phyloP scores from a whole-genome alignment of 495 filamentous ascomycete genomes.

The Penicillium waksmanii region DNA sequence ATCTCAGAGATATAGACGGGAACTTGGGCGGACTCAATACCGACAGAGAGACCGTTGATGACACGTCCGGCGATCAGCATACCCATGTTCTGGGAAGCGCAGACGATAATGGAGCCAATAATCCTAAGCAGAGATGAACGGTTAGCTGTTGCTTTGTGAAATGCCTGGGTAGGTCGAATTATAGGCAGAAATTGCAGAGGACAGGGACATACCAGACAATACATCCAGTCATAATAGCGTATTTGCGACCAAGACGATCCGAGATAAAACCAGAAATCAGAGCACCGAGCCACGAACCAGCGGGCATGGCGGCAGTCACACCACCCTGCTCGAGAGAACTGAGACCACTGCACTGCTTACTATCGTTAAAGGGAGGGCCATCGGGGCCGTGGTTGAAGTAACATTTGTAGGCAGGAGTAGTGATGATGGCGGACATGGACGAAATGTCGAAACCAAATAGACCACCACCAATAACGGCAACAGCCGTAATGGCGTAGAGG shows the following conservation, averaged over 20 bases:
- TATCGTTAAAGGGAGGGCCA: slow-evolving; percentile 36
- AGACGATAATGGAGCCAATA: slow-evolving; percentile 70
- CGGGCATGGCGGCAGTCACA: slow-evolving; percentile 74
- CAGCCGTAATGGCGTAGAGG: slow-evolving; percentile 74
- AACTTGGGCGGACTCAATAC: slow-evolving; percentile 79
- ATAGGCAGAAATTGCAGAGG: not conserved
- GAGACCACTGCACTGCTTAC: slow-evolving; percentile 50
- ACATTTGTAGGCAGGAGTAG: slow-evolving; percentile 56
- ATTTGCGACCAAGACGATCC: slow-evolving; percentile 70
- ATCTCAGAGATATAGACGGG: slow-evolving; percentile 82
- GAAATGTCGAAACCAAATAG: slow-evolving; percentile 86
- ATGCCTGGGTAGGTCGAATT: too few species aligned
- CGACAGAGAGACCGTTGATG: slow-evolving; percentile 78
- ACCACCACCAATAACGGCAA: slow-evolving; percentile 76
- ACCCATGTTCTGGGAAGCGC: slow-evolving; percentile 72
- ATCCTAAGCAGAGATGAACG: slow-evolving; percentile 35
- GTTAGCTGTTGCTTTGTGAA: not conserved
- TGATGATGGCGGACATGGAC: slow-evolving; percentile 70
- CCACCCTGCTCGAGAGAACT: slow-evolving; percentile 56
- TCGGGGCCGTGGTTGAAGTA: slow-evolving; percentile 62
- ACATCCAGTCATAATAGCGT: slow-evolving; percentile 65
- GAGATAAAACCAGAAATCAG: slow-evolving; percentile 68
- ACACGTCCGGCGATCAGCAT: slow-evolving; percentile 77
- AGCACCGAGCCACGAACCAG: slow-evolving; percentile 74
- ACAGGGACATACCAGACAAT: slow-evolving; percentile 58